Conservation (phyloP, 805 yeast genomes). For the Teunomyces kruisii region DNA sequence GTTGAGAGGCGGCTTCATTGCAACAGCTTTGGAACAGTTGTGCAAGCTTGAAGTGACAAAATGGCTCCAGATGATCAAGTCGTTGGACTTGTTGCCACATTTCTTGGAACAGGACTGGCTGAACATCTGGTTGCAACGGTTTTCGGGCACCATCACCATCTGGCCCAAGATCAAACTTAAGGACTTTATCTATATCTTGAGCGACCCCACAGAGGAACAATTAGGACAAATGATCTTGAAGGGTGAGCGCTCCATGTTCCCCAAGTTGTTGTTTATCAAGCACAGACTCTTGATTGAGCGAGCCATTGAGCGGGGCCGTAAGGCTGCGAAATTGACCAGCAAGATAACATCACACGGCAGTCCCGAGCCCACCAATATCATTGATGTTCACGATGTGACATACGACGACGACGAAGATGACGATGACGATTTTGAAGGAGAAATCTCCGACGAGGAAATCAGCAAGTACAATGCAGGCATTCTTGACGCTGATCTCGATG, state of each 20-base stretch:
- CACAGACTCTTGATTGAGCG: slow-evolving; percentile 67
- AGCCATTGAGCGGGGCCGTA: slow-evolving; percentile 54
- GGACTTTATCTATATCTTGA: slow-evolving; percentile 63
- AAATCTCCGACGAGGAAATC: neutral
- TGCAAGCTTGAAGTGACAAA: slow-evolving; percentile 73
- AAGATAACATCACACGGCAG: slow-evolving; percentile 13
- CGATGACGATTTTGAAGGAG: slow-evolving; percentile 9
- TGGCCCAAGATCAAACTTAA: slow-evolving; percentile 65
- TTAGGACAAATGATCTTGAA: slow-evolving; percentile 54
- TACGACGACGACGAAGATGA: slow-evolving; percentile 13
- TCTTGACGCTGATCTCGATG: neutral
- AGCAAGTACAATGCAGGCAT: slow-evolving; percentile 1
- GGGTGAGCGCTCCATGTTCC: slow-evolving; percentile 68
- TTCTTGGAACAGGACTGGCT: slow-evolving; percentile 79
- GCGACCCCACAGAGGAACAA: slow-evolving; percentile 65
- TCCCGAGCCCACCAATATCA: slow-evolving; percentile 3
- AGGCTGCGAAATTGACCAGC: slow-evolving; percentile 17
- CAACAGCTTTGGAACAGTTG: slow-evolving; percentile 69
- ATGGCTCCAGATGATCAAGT: slow-evolving; percentile 68
- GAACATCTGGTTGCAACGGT: slow-evolving; percentile 68
- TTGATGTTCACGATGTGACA: slow-evolving; percentile 8
- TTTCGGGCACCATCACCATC: slow-evolving; percentile 72
- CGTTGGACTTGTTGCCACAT: slow-evolving; percentile 66
- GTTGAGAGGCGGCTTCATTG: slow-evolving; percentile 74
- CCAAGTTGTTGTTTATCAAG: slow-evolving; percentile 61